phyloP scores from a whole-genome alignment of 1,139 yeast genomes.

The Diutina catenulata region DNA sequence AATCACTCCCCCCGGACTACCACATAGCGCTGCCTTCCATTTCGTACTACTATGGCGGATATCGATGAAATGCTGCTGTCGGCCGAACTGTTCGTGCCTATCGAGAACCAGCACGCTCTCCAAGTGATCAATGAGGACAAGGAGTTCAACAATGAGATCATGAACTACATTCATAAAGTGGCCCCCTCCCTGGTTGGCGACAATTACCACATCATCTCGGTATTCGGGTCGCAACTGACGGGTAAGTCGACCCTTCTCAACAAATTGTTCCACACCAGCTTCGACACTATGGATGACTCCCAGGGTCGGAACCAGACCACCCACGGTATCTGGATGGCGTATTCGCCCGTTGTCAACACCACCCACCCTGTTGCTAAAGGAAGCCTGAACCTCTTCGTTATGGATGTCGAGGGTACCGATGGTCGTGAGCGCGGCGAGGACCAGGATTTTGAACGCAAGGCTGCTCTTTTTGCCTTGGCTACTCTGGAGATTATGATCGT shows the following conservation, averaged over 20 bases:
- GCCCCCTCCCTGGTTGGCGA: slow-evolving; percentile 33
- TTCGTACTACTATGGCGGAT: too few species aligned
- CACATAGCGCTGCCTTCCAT: too few species aligned
- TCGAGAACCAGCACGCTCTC: slow-evolving; percentile 35
- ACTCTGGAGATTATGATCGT: slow-evolving; percentile 85
- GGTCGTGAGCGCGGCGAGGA: slow-evolving; percentile 98
- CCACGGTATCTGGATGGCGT: slow-evolving; percentile 89
- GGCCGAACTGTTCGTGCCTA: slow-evolving; percentile 32
- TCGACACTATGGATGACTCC: slow-evolving; percentile 87
- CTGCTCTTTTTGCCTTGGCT: slow-evolving; percentile 88
- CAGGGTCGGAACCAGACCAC: slow-evolving; percentile 71
- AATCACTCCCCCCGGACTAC: too few species aligned
- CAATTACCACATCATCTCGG: slow-evolving; percentile 82
- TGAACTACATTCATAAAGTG: slow-evolving; percentile 25
- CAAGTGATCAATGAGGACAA: slow-evolving; percentile 79
- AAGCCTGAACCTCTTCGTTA: slow-evolving; percentile 48
- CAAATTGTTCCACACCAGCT: slow-evolving; percentile 70
- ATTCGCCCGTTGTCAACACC: slow-evolving; percentile 31
- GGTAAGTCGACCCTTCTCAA: slow-evolving; percentile 91
- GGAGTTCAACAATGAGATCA: slow-evolving; percentile 35
- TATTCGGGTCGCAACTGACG: slow-evolving; percentile 93
- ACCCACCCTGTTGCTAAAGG: slow-evolving; percentile 12
- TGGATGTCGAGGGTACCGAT: slow-evolving; percentile 98
- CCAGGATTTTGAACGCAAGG: slow-evolving; percentile 93
- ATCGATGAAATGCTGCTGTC: too few species aligned